These are phyloP conservation scores for Amaranthus palmeri DNA, from an alignment of 148 eudicot species.

Conservation along the genomic window DNA sequence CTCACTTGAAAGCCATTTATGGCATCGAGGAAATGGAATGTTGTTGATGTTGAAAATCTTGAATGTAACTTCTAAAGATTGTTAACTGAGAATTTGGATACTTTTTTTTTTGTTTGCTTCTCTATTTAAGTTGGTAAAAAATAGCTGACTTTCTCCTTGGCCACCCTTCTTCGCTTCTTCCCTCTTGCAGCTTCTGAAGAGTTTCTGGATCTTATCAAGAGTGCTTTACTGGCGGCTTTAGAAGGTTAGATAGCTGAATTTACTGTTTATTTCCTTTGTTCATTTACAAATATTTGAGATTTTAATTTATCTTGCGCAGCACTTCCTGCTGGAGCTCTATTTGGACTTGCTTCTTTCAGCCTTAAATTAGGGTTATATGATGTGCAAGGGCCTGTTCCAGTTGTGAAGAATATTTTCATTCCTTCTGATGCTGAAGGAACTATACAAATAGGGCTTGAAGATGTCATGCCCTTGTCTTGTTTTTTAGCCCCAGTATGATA, in stretches of 20 bases:
- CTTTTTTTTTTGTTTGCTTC: not conserved
- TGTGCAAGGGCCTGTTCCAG: conserved; percentile 96
- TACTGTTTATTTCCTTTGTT: not conserved
- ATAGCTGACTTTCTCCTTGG: conserved; percentile 3
- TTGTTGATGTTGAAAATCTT: not conserved
- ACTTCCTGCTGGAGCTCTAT: conserved; percentile 84
- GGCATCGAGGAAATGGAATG: not conserved
- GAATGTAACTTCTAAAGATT: not conserved
- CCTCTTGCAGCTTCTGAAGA: conserved; percentile 82
- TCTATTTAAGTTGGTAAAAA: not conserved
- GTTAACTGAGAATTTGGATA: not conserved
- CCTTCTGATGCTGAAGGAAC: conserved; percentile 65
- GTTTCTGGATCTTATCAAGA: conserved; percentile 89
- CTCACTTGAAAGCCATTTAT: too few species aligned
- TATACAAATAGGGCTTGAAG: conserved; percentile 70
- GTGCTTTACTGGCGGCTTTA: conserved; percentile 85
- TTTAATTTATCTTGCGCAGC: conserved; percentile 38
- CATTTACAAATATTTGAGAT: conserved; percentile 2
- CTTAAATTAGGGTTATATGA: conserved; percentile 91
- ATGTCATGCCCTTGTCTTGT: conserved; percentile 87
- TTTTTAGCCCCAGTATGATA: conserved; percentile 92
- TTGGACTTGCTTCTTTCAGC: conserved; percentile 93
- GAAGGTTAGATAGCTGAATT: conserved; percentile 53
- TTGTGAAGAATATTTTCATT: conserved; percentile 78
- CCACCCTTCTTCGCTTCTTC: too few species aligned